Conservation (phyloP, 306 rosid genomes). For the Hippophae rhamnoides region DNA sequence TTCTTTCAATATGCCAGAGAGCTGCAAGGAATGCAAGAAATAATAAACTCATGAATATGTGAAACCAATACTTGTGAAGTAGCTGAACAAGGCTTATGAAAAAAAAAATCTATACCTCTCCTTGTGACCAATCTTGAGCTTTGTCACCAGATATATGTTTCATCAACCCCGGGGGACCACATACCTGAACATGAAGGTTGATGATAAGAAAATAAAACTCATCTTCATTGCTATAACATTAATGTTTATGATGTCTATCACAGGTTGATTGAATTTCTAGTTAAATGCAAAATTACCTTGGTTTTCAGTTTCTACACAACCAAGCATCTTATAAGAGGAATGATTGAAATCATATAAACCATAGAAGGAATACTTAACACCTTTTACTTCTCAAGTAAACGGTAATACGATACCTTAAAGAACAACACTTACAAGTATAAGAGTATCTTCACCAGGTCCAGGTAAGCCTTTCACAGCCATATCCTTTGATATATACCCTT, state of each 20-base stretch:
- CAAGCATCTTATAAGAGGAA: too few species aligned
- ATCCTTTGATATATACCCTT: slow-evolving; percentile 76
- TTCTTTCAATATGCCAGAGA: slow-evolving; percentile 78
- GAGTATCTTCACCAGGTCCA: slow-evolving; percentile 58
- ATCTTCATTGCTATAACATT: too few species aligned
- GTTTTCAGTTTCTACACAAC: too few species aligned
- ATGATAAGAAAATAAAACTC: slow-evolving; percentile 8
- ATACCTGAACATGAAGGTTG: slow-evolving; percentile 47
- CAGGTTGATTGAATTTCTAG: too few species aligned
- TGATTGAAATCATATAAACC: too few species aligned
- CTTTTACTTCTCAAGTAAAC: too few species aligned
- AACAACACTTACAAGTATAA: slow-evolving; percentile 69
- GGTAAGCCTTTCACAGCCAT: slow-evolving; percentile 86
- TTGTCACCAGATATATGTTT: slow-evolving; percentile 79
- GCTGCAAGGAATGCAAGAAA: slow-evolving; percentile 37
- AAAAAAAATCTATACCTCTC: slow-evolving; percentile 54
- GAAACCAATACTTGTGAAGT: background rate
- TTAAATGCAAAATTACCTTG: too few species aligned
- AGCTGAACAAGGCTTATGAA: background rate
- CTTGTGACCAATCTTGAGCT: slow-evolving; percentile 82
- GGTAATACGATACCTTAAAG: background rate
- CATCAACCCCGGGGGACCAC: slow-evolving; percentile 99
- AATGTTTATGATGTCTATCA: too few species aligned
- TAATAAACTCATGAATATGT: background rate
- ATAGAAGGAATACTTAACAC: too few species aligned